Percentiles rank a stretch among this genome's conserved stretches.
Conservation (phyloP, 768 basidiomycete genomes). For the Pleurotus sapidus region DNA sequence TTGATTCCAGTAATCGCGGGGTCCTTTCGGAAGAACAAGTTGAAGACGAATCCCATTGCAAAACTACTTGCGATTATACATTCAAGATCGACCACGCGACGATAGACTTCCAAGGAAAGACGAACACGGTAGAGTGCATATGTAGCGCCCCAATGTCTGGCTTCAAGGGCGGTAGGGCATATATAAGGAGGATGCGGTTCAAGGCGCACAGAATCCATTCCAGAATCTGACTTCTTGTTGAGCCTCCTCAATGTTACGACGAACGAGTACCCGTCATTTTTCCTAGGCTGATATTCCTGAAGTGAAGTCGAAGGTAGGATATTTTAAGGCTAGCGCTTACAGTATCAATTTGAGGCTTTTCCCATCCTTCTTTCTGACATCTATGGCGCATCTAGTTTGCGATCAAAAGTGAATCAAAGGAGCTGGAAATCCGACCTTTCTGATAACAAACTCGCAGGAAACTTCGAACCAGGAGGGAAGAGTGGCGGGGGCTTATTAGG, state of each 20-base stretch:
- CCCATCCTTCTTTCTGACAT: conserved; percentile 90
- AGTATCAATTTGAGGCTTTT: conserved; percentile 76
- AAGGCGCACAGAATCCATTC: conserved; percentile 66
- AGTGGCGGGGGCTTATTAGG: conserved; percentile 48
- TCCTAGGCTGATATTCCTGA: conserved; percentile 37
- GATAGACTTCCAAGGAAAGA: conserved; percentile 18
- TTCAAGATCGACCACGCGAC: conserved; percentile 20
- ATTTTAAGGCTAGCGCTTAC: conserved; percentile 33
- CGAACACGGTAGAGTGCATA: conserved; percentile 86
- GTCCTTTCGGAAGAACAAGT: conserved; percentile 75
- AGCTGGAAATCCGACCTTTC: conserved; percentile 53
- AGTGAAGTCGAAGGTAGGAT: conserved; percentile 8
- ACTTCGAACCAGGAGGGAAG: conserved; percentile 85
- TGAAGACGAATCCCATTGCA: conserved; percentile 75
- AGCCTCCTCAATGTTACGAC: conserved; percentile 61
- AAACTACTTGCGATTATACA: conserved; percentile 44
- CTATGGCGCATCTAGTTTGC: conserved; percentile 27
- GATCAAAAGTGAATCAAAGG: not conserved
- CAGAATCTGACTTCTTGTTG: conserved; percentile 63
- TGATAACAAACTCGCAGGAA: conserved; percentile 72
- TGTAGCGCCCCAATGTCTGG: conserved; percentile 88
- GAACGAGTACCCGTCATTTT: conserved; percentile 57
- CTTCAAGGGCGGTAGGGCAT: conserved; percentile 69
- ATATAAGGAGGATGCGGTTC: conserved; percentile 72
- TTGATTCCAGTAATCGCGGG: conserved; percentile 85